Evolutionary conservation across 805 yeast species (phyloP).

Genomic region (Wickerhamiella sorbophila): DNA sequence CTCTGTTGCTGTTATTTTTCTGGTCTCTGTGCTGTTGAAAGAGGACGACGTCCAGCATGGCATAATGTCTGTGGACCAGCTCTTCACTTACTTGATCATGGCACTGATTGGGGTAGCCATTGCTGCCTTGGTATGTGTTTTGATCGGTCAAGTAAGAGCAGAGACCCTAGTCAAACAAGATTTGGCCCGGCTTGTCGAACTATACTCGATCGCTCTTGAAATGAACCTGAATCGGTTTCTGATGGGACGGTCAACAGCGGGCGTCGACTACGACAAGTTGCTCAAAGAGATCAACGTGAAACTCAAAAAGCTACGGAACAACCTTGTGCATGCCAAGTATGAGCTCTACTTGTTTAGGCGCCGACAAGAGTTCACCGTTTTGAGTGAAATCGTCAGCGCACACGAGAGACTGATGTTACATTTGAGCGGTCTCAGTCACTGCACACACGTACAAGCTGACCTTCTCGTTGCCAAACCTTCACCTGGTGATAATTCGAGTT

Average conservation of each 20-base stretch:
- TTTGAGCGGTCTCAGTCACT: slow-evolving; percentile 51
- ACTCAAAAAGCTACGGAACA: slow-evolving; percentile 28
- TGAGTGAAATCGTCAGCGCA: slow-evolving; percentile 26
- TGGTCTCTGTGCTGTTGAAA: slow-evolving; percentile 56
- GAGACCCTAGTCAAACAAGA: slow-evolving; percentile 30
- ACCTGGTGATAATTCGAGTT: neutral
- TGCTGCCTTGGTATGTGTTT: slow-evolving; percentile 46
- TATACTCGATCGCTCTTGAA: slow-evolving; percentile 37
- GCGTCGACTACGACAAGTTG: slow-evolving; percentile 21
- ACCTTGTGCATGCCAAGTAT: slow-evolving; percentile 44
- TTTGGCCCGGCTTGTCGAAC: slow-evolving; percentile 37
- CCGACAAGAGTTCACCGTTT: slow-evolving; percentile 37
- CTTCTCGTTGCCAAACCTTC: slow-evolving; percentile 27
- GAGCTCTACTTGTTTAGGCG: slow-evolving; percentile 44
- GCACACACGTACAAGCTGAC: slow-evolving; percentile 53
- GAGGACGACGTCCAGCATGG: slow-evolving; percentile 56
- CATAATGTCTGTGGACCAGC: slow-evolving; percentile 38
- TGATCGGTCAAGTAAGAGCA: slow-evolving; percentile 51
- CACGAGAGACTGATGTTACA: slow-evolving; percentile 40
- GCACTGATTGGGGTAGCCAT: slow-evolving; percentile 47
- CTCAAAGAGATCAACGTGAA: slow-evolving; percentile 30
- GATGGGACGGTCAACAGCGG: slow-evolving; percentile 33
- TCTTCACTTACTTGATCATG: slow-evolving; percentile 41
- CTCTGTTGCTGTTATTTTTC: slow-evolving; percentile 55
- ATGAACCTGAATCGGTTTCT: slow-evolving; percentile 35